Evolutionary conservation across 2,329 filamentous ascomycete species (phyloP).

Genomic region (Aspergillus tanneri): DNA sequence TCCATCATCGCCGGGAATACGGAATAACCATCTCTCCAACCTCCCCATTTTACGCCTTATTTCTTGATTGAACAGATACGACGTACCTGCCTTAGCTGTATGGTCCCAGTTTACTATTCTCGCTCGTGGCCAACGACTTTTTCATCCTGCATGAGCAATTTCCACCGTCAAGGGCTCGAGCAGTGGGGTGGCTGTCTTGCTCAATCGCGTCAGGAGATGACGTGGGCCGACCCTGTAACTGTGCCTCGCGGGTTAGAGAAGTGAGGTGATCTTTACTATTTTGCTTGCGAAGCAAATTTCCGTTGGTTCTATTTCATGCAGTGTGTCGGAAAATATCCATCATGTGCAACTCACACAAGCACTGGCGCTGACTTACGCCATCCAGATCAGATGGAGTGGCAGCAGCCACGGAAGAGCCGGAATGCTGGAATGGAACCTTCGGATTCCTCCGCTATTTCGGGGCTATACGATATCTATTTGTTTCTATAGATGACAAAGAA

Average conservation of each 20-base stretch:
- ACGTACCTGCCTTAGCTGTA: too few species aligned
- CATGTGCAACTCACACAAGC: too few species aligned
- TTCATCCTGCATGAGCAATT: not conserved
- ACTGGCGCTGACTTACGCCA: not conserved
- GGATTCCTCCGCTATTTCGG: too few species aligned
- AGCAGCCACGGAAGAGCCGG: not conserved
- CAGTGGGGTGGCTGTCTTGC: constrained; percentile 1
- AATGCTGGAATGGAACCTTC: too few species aligned
- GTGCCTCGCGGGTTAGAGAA: constrained; percentile 7
- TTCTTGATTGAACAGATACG: too few species aligned
- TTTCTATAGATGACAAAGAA: too few species aligned
- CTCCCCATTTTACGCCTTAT: too few species aligned
- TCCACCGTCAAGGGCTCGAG: not conserved
- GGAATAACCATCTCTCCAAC: too few species aligned
- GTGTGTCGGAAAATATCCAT: too few species aligned
- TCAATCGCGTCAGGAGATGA: constrained; percentile 9
- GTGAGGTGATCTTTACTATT: constrained; percentile 7
- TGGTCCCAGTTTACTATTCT: too few species aligned
- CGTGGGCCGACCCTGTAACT: constrained; percentile 8
- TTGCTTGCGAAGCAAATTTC: not conserved
- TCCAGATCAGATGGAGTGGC: too few species aligned
- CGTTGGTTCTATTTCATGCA: not conserved
- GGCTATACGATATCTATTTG: too few species aligned
- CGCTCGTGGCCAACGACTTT: not conserved
- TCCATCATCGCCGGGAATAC: not conserved